Evolutionary conservation across 2,329 filamentous ascomycete genomes (phyloP).

Genomic region (Neofusicoccum laricinum): DNA sequence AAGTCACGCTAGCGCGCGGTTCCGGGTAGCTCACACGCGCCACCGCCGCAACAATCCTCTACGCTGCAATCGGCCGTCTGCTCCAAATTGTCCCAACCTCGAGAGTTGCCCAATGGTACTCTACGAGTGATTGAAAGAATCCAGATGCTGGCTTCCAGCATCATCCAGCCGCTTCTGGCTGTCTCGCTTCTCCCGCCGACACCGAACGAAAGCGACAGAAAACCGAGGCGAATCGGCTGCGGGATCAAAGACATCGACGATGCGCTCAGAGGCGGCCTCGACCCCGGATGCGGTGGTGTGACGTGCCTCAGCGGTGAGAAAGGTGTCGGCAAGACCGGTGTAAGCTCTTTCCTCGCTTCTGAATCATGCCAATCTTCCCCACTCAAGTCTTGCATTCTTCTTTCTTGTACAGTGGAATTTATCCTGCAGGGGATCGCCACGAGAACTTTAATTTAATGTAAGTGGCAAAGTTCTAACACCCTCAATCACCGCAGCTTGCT

Average conservation of each 20-base stretch:
- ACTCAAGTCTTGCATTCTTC: too few species aligned
- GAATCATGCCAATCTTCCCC: neutral
- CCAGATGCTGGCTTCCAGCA: neutral
- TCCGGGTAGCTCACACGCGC: neutral
- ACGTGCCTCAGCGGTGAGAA: conserved; percentile 35
- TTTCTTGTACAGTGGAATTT: too few species aligned
- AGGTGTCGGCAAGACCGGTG: conserved; percentile 25
- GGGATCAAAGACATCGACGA: conserved; percentile 34
- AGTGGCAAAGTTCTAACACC: neutral
- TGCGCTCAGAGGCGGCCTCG: conserved; percentile 37
- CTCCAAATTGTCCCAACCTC: neutral
- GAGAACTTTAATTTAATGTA: too few species aligned
- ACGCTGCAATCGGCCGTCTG: neutral
- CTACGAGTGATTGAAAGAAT: neutral
- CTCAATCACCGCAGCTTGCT: conserved; percentile 25
- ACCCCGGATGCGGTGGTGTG: conserved; percentile 31
- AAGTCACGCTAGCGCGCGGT: neutral
- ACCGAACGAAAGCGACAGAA: neutral
- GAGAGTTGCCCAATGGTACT: too few species aligned
- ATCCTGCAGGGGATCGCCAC: too few species aligned
- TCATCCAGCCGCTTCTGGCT: neutral
- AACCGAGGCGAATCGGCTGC: neutral
- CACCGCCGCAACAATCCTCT: neutral
- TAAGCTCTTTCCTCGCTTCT: conserved; percentile 20
- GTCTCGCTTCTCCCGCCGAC: neutral